Base-by-base conservation (phyloP, 805 yeast species). In the Cyberlindnera nakhonratchasimensis region DNA sequence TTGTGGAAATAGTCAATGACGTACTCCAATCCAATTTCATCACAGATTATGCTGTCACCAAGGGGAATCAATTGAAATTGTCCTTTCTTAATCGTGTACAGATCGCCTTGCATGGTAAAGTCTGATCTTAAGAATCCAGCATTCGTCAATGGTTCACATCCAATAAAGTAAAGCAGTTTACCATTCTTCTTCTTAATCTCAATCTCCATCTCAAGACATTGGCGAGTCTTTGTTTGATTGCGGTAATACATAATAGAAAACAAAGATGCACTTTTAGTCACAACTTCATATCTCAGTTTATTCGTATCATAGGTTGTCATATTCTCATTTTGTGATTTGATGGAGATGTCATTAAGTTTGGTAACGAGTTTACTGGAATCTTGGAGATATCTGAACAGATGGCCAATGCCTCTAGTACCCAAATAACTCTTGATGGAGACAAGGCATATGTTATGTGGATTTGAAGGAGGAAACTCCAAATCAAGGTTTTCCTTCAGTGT, bases 371-470 rank as follows among this genome's bases (percentile, higher is more conserved):
- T 39, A 11, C 46, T 50, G 11, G 61, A 50, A 13, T 52, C 50
- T 24, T 50, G 58, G 13, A 54, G 23, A 33, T 54, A 52, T 30
- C 43, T 48, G 43, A 54, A 51, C 21, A 52, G 13, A 13, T 45
- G 35, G 2, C 51, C 52, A 22, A 54, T 43, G 4, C 62, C 61
- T 7, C 52, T 41, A 1, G 28, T 40, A n/a, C 44, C 47, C 32
- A 58, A 29, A 30, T 46, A 52, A 13, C 42, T 47, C 32, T 50
- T 52, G 17, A 58, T 56, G 6, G 59, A 56, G 5, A 40, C 30
- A 17, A 55, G 30, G 24, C 57, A 58, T 3, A 55, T 14, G 14
- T 47, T 50, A 34, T 58, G 62, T 11, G 60, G 61, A 29, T 58
- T 58, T 0, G 45, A 18, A 6, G 42, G 37, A 7, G 54, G 57